These are phyloP conservation scores for Mucor sp. DNA, from an alignment of 371 early-diverging fungal genomes.

Conservation along the genomic window DNA sequence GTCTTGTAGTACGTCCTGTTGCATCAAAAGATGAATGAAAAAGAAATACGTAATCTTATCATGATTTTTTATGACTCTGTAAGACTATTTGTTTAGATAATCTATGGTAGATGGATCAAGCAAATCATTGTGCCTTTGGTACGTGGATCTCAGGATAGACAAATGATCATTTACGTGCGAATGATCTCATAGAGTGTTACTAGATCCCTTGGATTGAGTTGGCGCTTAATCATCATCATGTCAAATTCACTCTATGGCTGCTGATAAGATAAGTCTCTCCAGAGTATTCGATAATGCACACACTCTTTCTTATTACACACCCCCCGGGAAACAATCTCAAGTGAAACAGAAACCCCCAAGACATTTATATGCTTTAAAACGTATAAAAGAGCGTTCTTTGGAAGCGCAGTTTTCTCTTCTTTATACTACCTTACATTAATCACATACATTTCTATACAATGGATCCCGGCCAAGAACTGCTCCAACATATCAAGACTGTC, in stretches of 20 bases:
- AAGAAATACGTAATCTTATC: too few species aligned
- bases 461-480: slow-evolving; percentile 31
- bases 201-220: background rate
- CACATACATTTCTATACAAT: slow-evolving; percentile 8
- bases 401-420: background rate
- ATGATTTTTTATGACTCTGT: too few species aligned
- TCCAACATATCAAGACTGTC: slow-evolving; percentile 30
- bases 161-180: background rate
- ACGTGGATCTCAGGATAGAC: too few species aligned
- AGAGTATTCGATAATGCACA: too few species aligned
- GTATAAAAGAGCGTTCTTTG: background rate
- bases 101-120: too few species aligned
- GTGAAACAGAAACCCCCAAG: background rate
- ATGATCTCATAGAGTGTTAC: background rate
- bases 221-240: background rate
- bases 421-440: background rate
- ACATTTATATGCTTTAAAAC: background rate
- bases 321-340: too few species aligned
- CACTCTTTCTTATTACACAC: too few species aligned
- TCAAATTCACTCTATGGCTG: background rate
- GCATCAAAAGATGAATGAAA: too few species aligned
- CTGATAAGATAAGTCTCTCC: background rate
- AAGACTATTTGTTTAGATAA: too few species aligned
- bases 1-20: too few species aligned
- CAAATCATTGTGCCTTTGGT: too few species aligned